These are phyloP conservation scores for Asclepias syriaca DNA, from an alignment of 257 asterid species.

Conservation along the genomic window DNA sequence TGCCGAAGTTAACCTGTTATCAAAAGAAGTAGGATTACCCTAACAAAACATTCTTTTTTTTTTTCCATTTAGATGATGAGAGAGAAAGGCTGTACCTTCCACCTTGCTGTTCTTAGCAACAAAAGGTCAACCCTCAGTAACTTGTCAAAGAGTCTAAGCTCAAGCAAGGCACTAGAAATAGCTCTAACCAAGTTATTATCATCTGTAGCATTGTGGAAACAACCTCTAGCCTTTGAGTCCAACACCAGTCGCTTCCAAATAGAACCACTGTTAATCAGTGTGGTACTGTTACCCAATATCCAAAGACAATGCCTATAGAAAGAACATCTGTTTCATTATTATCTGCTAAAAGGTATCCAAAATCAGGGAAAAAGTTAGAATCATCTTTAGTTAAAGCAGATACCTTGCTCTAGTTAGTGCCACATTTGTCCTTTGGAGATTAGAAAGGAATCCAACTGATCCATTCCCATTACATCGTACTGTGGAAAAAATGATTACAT, in stretches of 20 bases:
- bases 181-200: constrained; percentile 40
- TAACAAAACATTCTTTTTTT: no score
- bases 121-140: constrained; percentile 26
- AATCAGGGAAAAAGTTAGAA: neutral
- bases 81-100: constrained; percentile 20
- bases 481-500: constrained; percentile 61
- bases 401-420: constrained; percentile 81
- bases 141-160: constrained; percentile 28
- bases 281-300: constrained; percentile 61
- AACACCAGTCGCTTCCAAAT: constrained; percentile 51
- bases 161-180: constrained; percentile 34
- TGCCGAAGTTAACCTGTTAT: constrained; percentile 34
- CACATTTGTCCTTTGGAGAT: constrained; percentile 55
- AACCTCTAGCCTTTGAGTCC: constrained; percentile 55
- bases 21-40: neutral
- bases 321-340: no score
- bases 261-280: constrained; percentile 48
- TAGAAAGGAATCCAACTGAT: constrained; percentile 62
- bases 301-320: constrained; percentile 58
- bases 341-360: neutral
- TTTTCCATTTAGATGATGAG: neutral
- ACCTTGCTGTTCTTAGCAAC: constrained; percentile 17
- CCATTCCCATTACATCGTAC: constrained; percentile 63
- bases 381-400: neutral
- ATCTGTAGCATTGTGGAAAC: constrained; percentile 46